A percentile compares a stretch with the other conserved stretches of the same genome.
phyloP scores from a whole-genome alignment of 192 early-diverging fungal genomes.

The Coemansia sp. region DNA sequence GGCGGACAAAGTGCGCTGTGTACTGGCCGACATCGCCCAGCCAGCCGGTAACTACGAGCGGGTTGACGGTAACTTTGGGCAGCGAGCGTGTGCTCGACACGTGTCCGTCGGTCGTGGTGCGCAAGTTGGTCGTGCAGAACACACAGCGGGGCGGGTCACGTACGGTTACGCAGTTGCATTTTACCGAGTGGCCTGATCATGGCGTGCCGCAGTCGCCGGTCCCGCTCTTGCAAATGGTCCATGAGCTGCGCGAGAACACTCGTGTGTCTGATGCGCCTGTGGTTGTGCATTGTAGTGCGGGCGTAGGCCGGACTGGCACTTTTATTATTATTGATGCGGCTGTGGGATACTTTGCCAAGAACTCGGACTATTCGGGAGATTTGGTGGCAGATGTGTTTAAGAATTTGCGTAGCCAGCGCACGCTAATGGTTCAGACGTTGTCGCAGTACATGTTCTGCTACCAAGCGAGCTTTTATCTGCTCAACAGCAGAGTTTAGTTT shows the following conservation, averaged over 20 bases:
- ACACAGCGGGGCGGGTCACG: slow-evolving; percentile 25
- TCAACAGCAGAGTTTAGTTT: slow-evolving; percentile 11
- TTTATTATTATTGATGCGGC: slow-evolving; percentile 51
- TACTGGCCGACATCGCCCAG: slow-evolving; percentile 71
- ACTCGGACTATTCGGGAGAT: slow-evolving; percentile 56
- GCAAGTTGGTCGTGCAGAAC: slow-evolving; percentile 26
- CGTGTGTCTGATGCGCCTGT: slow-evolving; percentile 20
- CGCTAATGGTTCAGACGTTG: slow-evolving; percentile 79
- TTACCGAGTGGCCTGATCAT: slow-evolving; percentile 83
- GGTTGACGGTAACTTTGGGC: slow-evolving; percentile 19
- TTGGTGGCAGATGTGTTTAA: slow-evolving; percentile 60
- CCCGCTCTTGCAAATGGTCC: slow-evolving; percentile 47
- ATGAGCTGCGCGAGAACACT: slow-evolving; percentile 19
- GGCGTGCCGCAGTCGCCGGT: slow-evolving; percentile 61
- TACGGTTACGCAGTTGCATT: slow-evolving; percentile 69
- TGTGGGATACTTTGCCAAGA: slow-evolving; percentile 16
- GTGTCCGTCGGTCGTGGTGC: slow-evolving; percentile 52
- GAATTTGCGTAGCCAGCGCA: slow-evolving; percentile 69
- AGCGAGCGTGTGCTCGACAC: slow-evolving; percentile 51
- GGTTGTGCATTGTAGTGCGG: slow-evolving; percentile 56
- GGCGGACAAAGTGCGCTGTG: slow-evolving; percentile 68
- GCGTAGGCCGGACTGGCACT: slow-evolving; percentile 51
- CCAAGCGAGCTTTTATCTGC: slow-evolving; percentile 55
- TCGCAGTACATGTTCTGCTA: slow-evolving; percentile 80
- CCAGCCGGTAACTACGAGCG: slow-evolving; percentile 4